Conservation (phyloP, 352 stramenopile species). For the Pythium aristosporum region DNA sequence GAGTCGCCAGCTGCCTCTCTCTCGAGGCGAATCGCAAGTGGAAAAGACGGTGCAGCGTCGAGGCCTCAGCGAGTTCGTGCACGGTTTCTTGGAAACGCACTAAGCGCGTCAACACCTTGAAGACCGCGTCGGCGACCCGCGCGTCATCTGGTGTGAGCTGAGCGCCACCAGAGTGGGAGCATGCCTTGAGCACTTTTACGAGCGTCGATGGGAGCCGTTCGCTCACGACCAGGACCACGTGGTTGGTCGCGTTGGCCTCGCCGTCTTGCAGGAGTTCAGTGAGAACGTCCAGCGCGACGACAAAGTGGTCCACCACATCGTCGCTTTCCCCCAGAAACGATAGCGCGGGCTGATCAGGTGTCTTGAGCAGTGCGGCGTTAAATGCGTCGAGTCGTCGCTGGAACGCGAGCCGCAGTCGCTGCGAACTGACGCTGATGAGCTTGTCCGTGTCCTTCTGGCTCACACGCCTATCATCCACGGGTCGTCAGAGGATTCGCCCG, state of each 20-base stretch:
- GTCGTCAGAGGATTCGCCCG: neutral
- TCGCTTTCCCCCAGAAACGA: slow-evolving; percentile 13
- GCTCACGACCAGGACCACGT: slow-evolving; percentile 37
- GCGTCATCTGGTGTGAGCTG: slow-evolving; percentile 2
- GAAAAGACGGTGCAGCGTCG: slow-evolving; percentile 55
- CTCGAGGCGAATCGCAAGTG: slow-evolving; percentile 32
- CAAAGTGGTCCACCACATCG: slow-evolving; percentile 10
- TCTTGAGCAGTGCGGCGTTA: slow-evolving; percentile 32
- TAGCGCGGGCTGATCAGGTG: neutral
- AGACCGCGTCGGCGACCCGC: slow-evolving; percentile 22
- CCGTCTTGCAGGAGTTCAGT: slow-evolving; percentile 23
- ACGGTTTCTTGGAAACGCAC: slow-evolving; percentile 41
- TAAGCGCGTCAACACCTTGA: slow-evolving; percentile 33
- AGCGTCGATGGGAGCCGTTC: slow-evolving; percentile 55
- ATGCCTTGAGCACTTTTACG: slow-evolving; percentile 51
- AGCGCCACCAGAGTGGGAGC: slow-evolving; percentile 5
- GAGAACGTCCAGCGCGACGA: slow-evolving; percentile 35
- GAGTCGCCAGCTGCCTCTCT: slow-evolving; percentile 13
- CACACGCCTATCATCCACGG: slow-evolving; percentile 12
- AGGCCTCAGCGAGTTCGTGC: slow-evolving; percentile 48
- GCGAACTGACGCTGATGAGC: slow-evolving; percentile 33
- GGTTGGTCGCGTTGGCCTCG: slow-evolving; percentile 25
- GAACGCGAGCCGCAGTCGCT: slow-evolving; percentile 35
- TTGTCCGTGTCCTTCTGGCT: slow-evolving; percentile 28
- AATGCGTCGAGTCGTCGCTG: slow-evolving; percentile 38